Base-by-base conservation (phyloP, 1,284 basidiomycete species). In the Fistulinella cinereoalba region DNA sequence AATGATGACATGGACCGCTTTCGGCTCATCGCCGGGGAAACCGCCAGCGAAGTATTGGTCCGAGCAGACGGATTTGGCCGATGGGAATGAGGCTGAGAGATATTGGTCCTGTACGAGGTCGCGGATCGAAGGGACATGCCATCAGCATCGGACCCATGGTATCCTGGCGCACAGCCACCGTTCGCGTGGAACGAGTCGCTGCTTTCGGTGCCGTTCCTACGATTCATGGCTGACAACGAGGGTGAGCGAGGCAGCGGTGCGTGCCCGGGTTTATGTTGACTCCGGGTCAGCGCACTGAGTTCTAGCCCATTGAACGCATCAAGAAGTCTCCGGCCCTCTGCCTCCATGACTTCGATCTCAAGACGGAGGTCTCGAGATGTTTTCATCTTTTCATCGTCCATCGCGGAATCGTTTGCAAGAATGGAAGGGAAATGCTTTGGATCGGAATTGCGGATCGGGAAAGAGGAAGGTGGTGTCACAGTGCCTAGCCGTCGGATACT, bases 301-400 rank as follows among this genome's bases (percentile, higher is more conserved):
- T 88, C 85, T 33, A 88, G 69, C 13, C 84, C 85, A 55, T 81
- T 84, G 61, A 88, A 88, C 5, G 85, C 84, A 58, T 88, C 85
- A 61, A 87, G 74, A 34, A 88, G 62, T 43, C 83, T 71, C 50
- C 73, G 73, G 13, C 77, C 79, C 60, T 88, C 85, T 25, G 79
- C 78, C 61, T 88, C 85, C 37, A 87, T 76, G 6, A 71, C 66
- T 50, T 75, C 69, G 44, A 89, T 84, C 56, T 87, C 83, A 41
- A 75, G 69, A 37, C 75, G 77, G 47, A 89, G 80, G 41, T 84
- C 76, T 49, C 75, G 71, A 42, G 79, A 73, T 10, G 82, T 76
- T 51, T 77, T 75, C 44, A 79, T 64, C 39, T 71, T 71, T 5
- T 81, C 78, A 43, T 82, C 79, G 43, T 77, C 73, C 47, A 68